A percentile compares a stretch with the other conserved stretches of the same genome.
These are phyloP conservation scores for Perkinsus olseni DNA, from an alignment of 169 alveolate species.

Conservation along the genomic window DNA sequence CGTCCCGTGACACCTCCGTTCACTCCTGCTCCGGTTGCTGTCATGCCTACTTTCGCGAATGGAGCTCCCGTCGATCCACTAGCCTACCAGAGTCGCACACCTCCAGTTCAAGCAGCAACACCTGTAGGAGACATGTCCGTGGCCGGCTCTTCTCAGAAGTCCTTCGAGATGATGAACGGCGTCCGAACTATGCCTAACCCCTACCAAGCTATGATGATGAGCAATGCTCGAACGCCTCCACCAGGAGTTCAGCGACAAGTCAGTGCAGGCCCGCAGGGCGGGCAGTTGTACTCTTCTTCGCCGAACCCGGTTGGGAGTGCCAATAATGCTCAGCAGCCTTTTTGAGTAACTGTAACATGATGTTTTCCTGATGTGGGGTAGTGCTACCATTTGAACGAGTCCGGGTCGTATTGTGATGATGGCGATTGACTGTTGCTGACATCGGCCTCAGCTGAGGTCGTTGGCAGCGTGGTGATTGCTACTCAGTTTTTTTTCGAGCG, in stretches of 20 bases:
- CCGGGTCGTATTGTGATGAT: neutral
- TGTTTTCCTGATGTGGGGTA: neutral
- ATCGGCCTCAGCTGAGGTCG: neutral
- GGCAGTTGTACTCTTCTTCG: neutral
- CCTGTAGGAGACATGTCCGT: neutral
- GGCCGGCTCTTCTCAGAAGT: neutral
- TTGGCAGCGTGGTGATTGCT: neutral
- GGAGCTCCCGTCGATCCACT: neutral
- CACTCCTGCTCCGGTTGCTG: neutral
- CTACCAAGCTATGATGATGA: neutral
- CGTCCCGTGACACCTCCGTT: neutral
- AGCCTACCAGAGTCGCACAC: neutral
- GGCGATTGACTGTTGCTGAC: neutral
- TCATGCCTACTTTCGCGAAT: neutral
- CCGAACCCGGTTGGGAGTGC: neutral
- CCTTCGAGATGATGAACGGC: neutral
- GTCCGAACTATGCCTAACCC: neutral
- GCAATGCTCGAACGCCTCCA: neutral
- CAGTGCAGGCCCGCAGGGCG: neutral
- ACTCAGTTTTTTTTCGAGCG: neutral
- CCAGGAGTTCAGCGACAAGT: neutral
- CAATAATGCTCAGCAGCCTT: neutral
- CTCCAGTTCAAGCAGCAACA: neutral
- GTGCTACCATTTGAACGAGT: neutral
- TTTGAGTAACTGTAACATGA: neutral